Conservation (phyloP, 2,329 filamentous ascomycete genomes). For the Paraphaeosphaeria minitans region DNA sequence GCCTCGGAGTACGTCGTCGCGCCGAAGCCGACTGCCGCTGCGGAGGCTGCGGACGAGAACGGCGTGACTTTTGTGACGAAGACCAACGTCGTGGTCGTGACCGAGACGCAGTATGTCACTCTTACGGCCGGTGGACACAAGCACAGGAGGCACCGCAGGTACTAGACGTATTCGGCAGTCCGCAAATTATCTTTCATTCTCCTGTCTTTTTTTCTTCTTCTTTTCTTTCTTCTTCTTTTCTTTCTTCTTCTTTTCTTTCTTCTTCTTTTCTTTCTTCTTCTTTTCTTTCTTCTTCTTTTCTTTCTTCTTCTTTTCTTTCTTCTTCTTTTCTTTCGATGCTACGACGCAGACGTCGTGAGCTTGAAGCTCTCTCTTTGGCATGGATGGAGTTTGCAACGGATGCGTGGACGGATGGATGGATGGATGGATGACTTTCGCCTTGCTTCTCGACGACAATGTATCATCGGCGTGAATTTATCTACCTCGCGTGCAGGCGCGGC, state of each 20-base stretch:
- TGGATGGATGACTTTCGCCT: background rate
- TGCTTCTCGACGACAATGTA: conserved; percentile 1
- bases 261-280: background rate
- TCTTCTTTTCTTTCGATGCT: background rate
- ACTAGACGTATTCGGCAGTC: background rate
- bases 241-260: background rate
- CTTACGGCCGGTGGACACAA: background rate
- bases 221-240: no score
- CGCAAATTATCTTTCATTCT: no score
- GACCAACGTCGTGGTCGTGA: background rate
- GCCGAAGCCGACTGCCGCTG: conserved; percentile 28
- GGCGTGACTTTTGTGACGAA: conserved; percentile 31
- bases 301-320: no score
- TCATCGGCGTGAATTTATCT: background rate
- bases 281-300: no score
- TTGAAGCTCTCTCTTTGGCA: background rate
- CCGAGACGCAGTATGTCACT: conserved; percentile 4
- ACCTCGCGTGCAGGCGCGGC: background rate
- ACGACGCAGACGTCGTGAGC: background rate
- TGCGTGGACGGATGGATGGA: background rate
- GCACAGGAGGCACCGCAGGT: background rate
- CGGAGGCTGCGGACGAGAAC: background rate
- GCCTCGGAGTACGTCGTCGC: conserved; percentile 25
- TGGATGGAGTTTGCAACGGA: background rate
- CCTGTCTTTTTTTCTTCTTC: no score